phyloP scores from a whole-genome alignment of 352 stramenopile genomes.

The Pythium chondricola region DNA sequence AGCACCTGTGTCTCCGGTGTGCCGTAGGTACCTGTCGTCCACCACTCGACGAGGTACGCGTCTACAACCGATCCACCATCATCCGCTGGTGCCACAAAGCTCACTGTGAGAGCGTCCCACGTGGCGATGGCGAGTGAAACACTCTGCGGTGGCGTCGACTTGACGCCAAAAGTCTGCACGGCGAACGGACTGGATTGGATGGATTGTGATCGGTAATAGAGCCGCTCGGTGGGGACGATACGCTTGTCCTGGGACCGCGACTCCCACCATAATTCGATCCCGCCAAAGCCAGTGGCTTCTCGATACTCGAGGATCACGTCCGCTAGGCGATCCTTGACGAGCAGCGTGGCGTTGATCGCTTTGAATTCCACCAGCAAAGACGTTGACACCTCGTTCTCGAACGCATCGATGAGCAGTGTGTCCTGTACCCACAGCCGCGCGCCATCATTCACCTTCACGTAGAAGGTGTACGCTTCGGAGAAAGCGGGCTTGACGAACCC shows the following conservation, averaged over 20 bases:
- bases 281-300: conserved; percentile 85
- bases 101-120: conserved; percentile 62
- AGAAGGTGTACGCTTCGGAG: conserved; percentile 79
- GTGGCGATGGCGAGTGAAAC: conserved; percentile 38
- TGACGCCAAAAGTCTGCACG: conserved; percentile 44
- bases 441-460: conserved; percentile 76
- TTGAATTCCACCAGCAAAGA: conserved; percentile 9
- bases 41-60: conserved; percentile 88
- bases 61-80: conserved; percentile 84
- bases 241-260: conserved; percentile 83
- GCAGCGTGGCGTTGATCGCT: conserved; percentile 8
- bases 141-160: conserved; percentile 40
- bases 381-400: conserved; percentile 37
- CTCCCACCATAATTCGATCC: conserved; percentile 83
- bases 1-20: conserved; percentile 69
- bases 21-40: conserved; percentile 45
- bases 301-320: conserved; percentile 87
- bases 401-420: conserved; percentile 79
- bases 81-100: conserved; percentile 76
- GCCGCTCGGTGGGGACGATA: conserved; percentile 77
- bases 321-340: conserved; percentile 22
- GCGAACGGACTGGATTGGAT: conserved; percentile 67
- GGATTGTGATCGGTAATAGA: conserved; percentile 74
- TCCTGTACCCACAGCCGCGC: conserved; percentile 78
- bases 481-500: conserved; percentile 86